Base-by-base conservation (phyloP, 75 land plant species). In the Selaginella tamariscina region DNA sequence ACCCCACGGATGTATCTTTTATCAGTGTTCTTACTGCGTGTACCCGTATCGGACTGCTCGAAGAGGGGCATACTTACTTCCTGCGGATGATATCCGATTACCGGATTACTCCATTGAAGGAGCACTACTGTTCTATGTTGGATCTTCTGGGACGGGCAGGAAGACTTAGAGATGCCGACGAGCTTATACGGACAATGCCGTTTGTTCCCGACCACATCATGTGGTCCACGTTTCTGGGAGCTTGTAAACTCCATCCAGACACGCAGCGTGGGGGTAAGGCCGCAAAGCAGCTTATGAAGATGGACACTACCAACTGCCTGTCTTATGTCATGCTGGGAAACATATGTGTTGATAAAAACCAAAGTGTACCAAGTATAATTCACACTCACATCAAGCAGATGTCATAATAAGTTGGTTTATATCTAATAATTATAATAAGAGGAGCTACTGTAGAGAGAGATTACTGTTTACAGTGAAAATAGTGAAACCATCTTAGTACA, bases 231-330 rank as follows among this genome's bases (percentile, higher is more conserved):
- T n/a, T 66, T 0, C 23, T 66, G 8, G 62, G 62, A 9, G 62
- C 62, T 26, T 59, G 26, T 21, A 59, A 39, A 15, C 49, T 39
- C 49, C 49, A 39, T 15, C 5, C 5, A 39, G 49, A 39, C 15
- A 39, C 49, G 5, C 11, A 5, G 49, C 49, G 49, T 39, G 49
- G 49, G 15, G 11, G 15, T 5, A 54, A 23, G 15, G 72, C 73
- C 56, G 75, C 76, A 60, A 66, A 67, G 9, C 64, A 54, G 18
- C 56, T 75, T 0, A 71, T 71, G 23, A 31, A 71, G n/a, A 23
- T 79, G 1, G 71, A 71, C 54, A 67, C 74, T 11, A 13, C 1
- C 0, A 71, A 74, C 57, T 28, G 66, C 33, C 68, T 68, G 1
- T 31, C 69, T 27, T 54, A 39, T 15, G 49, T 39, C 11, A 5